Conservation (phyloP, 352 stramenopile species). For the Thalassiosira livingstoniorum region DNA sequence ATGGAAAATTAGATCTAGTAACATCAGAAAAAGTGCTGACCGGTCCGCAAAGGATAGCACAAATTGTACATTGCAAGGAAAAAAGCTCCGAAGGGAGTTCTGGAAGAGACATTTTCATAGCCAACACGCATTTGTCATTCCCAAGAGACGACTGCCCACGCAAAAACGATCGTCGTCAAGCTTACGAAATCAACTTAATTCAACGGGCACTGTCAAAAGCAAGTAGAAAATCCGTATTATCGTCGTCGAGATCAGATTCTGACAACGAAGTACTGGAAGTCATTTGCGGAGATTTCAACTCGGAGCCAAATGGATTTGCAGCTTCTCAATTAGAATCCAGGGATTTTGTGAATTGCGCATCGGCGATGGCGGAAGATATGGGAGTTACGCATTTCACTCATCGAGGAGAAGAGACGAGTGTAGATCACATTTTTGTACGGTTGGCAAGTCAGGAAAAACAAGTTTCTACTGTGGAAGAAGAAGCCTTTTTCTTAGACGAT, state of each 20-base stretch:
- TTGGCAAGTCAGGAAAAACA: background rate
- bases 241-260: background rate
- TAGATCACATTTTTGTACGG: conserved; percentile 43
- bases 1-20: conserved; percentile 32
- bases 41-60: conserved; percentile 45
- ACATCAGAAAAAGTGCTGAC: conserved; percentile 42
- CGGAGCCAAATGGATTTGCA: conserved; percentile 30
- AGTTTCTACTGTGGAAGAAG: too few relatives aligned
- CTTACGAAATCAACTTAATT: conserved; percentile 31
- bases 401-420: conserved; percentile 31
- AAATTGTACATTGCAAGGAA: conserved; percentile 43
- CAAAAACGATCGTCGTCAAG: conserved; percentile 35
- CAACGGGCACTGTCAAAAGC: conserved; percentile 20
- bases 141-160: conserved; percentile 17
- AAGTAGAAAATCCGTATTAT: conserved; percentile 1
- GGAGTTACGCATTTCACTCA: conserved; percentile 47
- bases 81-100: background rate
- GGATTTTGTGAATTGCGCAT: conserved; percentile 48
- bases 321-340: conserved; percentile 24
- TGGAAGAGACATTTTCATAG: conserved; percentile 40
- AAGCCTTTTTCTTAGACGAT: too few relatives aligned
- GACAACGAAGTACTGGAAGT: conserved; percentile 25
- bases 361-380: conserved; percentile 22
- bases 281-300: conserved; percentile 51
- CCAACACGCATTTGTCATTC: conserved; percentile 48